phyloP scores from a whole-genome alignment of 768 basidiomycete species.

The Lyophyllum shimeji region DNA sequence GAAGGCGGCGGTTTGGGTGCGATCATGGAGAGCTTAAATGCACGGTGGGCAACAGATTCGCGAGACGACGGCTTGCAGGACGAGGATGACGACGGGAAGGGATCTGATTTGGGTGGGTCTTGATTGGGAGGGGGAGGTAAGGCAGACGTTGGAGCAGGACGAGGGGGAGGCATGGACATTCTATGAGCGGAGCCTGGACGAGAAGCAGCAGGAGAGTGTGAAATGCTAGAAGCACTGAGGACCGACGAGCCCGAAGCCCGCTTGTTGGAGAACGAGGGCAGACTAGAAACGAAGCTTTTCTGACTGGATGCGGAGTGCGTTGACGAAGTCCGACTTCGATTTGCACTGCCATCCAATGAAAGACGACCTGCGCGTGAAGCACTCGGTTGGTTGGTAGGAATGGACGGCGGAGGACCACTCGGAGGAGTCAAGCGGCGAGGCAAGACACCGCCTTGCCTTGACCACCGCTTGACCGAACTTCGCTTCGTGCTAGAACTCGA shows the following conservation, averaged over 20 bases:
- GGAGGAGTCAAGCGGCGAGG: constrained; percentile 60
- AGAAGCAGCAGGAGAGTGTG: constrained; percentile 33
- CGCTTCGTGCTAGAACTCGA: constrained; percentile 38
- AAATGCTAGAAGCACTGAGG: constrained; percentile 42
- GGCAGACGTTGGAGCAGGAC: constrained; percentile 69
- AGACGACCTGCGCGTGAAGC: constrained; percentile 13
- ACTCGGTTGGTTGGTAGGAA: constrained; percentile 31
- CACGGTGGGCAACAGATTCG: constrained; percentile 56
- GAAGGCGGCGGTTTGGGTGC: constrained; percentile 68
- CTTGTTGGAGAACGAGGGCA: constrained; percentile 57
- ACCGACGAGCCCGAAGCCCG: constrained; percentile 52
- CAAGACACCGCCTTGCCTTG: constrained; percentile 45
- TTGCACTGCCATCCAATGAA: constrained; percentile 23
- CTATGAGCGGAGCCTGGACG: constrained; percentile 47
- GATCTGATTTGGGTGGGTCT: constrained; percentile 21
- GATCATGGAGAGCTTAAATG: constrained; percentile 55
- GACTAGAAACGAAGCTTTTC: constrained; percentile 42
- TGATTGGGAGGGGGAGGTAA: constrained; percentile 64
- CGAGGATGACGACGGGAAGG: constrained; percentile 19
- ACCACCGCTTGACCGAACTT: constrained; percentile 47
- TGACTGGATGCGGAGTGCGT: constrained; percentile 35
- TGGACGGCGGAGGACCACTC: constrained; percentile 55
- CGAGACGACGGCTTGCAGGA: constrained; percentile 49
- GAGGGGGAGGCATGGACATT: constrained; percentile 65
- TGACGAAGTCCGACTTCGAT: constrained; percentile 38